A percentile compares a stretch with the other conserved stretches of the same genome.
Conservation (phyloP, 2,329 filamentous ascomycete genomes). For the Monosporascus cannonballus region DNA sequence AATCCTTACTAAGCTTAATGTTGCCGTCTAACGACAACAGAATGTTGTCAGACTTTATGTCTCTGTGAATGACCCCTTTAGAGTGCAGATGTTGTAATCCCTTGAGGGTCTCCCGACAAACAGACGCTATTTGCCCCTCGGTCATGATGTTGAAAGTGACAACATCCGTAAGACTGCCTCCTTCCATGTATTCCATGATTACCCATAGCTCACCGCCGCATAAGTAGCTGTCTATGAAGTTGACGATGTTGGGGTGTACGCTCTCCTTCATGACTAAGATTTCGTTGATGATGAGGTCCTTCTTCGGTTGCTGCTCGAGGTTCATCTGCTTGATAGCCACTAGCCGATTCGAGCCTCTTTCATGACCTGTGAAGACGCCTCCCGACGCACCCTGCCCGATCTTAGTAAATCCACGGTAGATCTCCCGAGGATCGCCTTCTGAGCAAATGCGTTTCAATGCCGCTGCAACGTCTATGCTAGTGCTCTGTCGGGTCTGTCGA, state of each 20-base stretch:
- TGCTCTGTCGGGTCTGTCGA: conserved; percentile 73
- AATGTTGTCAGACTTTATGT: conserved; percentile 99
- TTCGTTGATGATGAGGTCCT: conserved; percentile 98
- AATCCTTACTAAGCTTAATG: conserved; percentile 83
- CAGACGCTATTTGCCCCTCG: conserved; percentile 92
- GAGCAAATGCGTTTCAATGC: conserved; percentile 86
- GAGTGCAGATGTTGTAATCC: conserved; percentile 94
- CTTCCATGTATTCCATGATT: conserved; percentile 99
- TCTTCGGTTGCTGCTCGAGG: conserved; percentile 95
- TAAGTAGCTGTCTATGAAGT: conserved; percentile 96
- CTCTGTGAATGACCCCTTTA: conserved; percentile 95
- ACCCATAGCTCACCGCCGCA: conserved; percentile 92
- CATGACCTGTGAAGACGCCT: conserved; percentile 88
- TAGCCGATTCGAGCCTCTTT: conserved; percentile 74
- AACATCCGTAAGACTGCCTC: conserved; percentile 93
- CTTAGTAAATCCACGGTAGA: conserved; percentile 84
- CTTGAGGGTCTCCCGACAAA: conserved; percentile 87
- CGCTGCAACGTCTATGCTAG: conserved; percentile 72
- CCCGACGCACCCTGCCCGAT: conserved; percentile 97
- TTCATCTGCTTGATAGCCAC: conserved; percentile 99
- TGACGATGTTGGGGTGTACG: conserved; percentile 97
- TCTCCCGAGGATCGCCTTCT: conserved; percentile 78
- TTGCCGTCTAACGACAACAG: conserved; percentile 87
- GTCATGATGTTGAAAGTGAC: conserved; percentile 99
- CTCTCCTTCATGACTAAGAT: conserved; percentile 99